Percentiles rank a stretch among this genome's conserved stretches.
Conservation (phyloP, 169 alveolate species). For the Cryptosporidium tyzzeri region DNA sequence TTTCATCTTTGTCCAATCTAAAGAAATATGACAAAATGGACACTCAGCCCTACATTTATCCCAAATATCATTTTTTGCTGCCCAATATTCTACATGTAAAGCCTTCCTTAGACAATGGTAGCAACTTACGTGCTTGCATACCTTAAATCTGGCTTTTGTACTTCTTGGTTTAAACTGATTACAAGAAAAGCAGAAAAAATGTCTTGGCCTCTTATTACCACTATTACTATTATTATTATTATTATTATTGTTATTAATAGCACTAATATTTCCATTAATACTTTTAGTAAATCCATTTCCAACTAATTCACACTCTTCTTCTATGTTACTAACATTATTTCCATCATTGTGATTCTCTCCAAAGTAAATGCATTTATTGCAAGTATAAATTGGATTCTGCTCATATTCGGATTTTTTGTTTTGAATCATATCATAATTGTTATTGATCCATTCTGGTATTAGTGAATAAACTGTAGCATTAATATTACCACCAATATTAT, state of each 20-base stretch:
- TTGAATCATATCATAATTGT: background rate
- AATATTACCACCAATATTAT: background rate
- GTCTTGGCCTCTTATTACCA: conserved; percentile 53
- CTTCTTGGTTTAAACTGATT: conserved; percentile 67
- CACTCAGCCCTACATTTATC: conserved; percentile 68
- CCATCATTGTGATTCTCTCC: background rate
- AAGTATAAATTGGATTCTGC: background rate
- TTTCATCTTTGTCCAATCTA: conserved; percentile 72
- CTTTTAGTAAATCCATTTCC: background rate
- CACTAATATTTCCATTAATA: background rate
- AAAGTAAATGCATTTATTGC: background rate
- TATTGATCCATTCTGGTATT: conserved; percentile 9
- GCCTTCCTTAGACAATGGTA: conserved; percentile 74
- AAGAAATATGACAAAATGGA: conserved; percentile 58
- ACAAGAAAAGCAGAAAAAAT: conserved; percentile 57
- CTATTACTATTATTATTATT: background rate
- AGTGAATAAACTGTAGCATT: background rate
- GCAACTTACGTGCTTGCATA: conserved; percentile 69
- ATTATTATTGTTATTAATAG: background rate
- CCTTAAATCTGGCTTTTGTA: conserved; percentile 71
- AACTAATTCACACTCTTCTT: background rate
- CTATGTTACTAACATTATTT: background rate
- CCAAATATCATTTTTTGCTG: conserved; percentile 76
- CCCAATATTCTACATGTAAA: conserved; percentile 74
- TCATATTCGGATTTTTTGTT: background rate